Base-by-base conservation (phyloP, 2,329 filamentous ascomycete genomes). In the Trichophyton schoenleinii region DNA sequence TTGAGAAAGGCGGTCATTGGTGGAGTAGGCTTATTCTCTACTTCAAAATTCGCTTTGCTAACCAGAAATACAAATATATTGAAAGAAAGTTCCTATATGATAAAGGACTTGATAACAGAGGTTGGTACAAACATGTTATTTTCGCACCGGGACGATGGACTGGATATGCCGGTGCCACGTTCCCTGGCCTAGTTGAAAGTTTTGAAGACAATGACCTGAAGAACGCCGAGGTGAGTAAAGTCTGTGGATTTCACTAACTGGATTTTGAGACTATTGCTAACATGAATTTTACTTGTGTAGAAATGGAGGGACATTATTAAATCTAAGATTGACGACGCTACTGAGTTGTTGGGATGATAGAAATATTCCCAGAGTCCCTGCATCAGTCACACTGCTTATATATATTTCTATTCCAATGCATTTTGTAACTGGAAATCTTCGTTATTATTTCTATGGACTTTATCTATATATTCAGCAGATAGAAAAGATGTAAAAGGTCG, bases 121-220 rank as follows among this genome's bases (percentile, higher is more conserved):
- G 78, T 25, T 96, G 91, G 91, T 97, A 92, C 78, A 96, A 96
- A 77, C 92, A 96, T 69, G 87, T 96, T 1, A 87, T 96, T 0
- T 96, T 95, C 74, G 91, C 91, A 0, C 91, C 91, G 0, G 91
- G 91, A 0, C 72, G 92, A 57, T 95, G 91, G 90, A 96, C 90
- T 0, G 91, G 91, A 0, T 96, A 96, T 73, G 79, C 90, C 0
- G 91, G 91, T 2, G 84, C 81, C 3, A 85, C 83, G 7, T 87
- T 83, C 67, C 84, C 84, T 1, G 83, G 83, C 1, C 72, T 87
- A n/a, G 80, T 85, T 3, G 84, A 87, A 70, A 81, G 79, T 59
- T 75, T 87, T 55, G 81, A 85, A 31, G 79, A 76, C 52, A 71
- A 72, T 1, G 75, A 82, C 69, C 59, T 72, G 62, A 68, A 68